Evolutionary conservation across 306 rosid genomes (phyloP), one percentile per base, ranked within the genome.

Genomic region (Arachis stenosperma): DNA sequence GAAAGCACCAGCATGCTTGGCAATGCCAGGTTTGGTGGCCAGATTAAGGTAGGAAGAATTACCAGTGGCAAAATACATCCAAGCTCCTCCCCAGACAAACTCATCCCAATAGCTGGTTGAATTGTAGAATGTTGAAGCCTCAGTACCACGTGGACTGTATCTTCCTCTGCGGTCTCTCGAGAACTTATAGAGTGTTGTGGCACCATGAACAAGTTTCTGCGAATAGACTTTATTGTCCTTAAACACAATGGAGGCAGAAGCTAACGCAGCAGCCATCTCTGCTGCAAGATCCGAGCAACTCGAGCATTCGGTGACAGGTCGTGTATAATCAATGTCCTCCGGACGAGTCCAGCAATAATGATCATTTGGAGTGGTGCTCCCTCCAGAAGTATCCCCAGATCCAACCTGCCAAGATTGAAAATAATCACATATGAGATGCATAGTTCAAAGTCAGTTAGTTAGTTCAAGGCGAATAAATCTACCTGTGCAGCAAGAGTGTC

Each of bases 31-130:
- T 43, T 81, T 10, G 44, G 97, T 91, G 5, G 90, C 85, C 48
- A 91, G 94, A 75, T 73, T 79, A 56, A 91, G 97, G 78, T 91
- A 91, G 4, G 92, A 83, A 5, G 81, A 66, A 69, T 91, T 91
- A 4, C 97, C 97, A 29, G 97, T 91, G 27, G 97, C 97, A 81
- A 82, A 91, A 61, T 91, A 91, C 86, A 91, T 75, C 97, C 97
- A 91, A 67, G 97, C 89, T 15, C 92, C 97, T 65, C 94, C 92
- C 97, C 97, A 91, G 13, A 91, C 69, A 6, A 79, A 90, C 63
- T 90, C 92, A 75, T 88, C 96, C 90, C 93, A 90, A 41, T 90
- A 90, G 17, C 75, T 52, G 6, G 86, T 73, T 10, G 96, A 90
- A 59, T 90, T 87, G 55, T 90, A 90, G 81, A 90, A 87, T 2